Evolutionary conservation across 176 grass and related monocot species (phyloP).

Genomic region (Echinochloa phyllopogon): DNA sequence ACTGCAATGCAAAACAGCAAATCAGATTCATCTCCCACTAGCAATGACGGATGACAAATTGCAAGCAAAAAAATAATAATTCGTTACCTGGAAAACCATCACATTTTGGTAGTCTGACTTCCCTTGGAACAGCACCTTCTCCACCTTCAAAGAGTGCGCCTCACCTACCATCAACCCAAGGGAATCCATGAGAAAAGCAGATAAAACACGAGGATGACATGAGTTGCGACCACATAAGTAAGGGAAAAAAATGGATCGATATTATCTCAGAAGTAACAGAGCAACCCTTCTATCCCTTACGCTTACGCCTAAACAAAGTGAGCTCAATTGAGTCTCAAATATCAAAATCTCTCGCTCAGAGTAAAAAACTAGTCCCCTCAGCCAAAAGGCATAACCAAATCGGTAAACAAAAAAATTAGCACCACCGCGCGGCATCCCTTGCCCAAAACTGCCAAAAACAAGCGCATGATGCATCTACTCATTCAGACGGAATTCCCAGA

Average conservation of each 20-base stretch:
- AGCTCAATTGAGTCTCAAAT: no score
- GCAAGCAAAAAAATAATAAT: neutral
- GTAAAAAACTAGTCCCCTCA: neutral
- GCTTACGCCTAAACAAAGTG: neutral
- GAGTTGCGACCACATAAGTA: neutral
- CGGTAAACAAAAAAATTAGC: neutral
- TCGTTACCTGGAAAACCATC: conserved; percentile 85
- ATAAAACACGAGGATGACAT: neutral
- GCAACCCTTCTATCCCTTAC: neutral
- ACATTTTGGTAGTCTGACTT: conserved; percentile 94
- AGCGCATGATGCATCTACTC: neutral
- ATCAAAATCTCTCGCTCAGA: no score
- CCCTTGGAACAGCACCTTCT: conserved; percentile 85
- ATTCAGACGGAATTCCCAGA: neutral
- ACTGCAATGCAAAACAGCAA: conserved; percentile 51
- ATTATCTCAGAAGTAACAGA: neutral
- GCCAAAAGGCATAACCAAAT: neutral
- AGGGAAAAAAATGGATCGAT: neutral
- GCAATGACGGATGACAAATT: neutral
- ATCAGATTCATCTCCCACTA: neutral
- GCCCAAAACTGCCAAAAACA: neutral
- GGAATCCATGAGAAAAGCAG: conserved; percentile 8
- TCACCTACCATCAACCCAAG: conserved; percentile 51
- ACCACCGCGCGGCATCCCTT: neutral
- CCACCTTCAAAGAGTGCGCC: conserved; percentile 96